phyloP scores from a whole-genome alignment of 345 rosid species.

The Camelina sativa region DNA sequence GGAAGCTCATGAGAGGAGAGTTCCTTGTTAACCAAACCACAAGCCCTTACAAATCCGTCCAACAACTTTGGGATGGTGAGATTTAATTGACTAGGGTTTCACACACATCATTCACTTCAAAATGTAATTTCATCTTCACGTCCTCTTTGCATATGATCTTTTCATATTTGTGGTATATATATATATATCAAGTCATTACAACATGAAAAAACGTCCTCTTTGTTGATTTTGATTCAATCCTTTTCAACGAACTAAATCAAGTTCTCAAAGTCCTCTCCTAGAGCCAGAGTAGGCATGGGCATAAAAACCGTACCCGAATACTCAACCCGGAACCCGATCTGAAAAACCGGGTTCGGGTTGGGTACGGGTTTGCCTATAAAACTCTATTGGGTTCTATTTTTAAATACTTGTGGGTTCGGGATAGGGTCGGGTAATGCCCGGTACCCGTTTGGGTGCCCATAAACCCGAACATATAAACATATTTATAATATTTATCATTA shows the following conservation, averaged over 20 bases:
- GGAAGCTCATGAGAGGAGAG: conserved; percentile 86
- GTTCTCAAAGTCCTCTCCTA: conserved; percentile 1
- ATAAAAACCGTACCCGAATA: too few relatives aligned
- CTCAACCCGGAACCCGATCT: too few relatives aligned
- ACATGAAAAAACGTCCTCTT: not conserved
- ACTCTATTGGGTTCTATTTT: too few relatives aligned
- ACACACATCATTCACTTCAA: not conserved
- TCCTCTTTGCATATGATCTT: conserved; percentile 12
- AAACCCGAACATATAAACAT: too few relatives aligned
- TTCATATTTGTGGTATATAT: conserved; percentile 28
- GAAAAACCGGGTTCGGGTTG: too few relatives aligned
- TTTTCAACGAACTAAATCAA: not conserved
- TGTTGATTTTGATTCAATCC: not conserved
- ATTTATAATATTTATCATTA: too few relatives aligned
- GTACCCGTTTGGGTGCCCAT: too few relatives aligned
- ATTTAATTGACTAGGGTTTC: conserved; percentile 50
- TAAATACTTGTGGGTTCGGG: too few relatives aligned
- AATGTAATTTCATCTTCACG: conserved; percentile 34
- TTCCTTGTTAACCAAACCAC: conserved; percentile 67
- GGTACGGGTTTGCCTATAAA: too few relatives aligned
- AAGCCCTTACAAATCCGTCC: conserved; percentile 72
- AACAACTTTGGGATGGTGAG: conserved; percentile 82
- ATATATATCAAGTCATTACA: conserved; percentile 34
- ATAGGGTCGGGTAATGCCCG: too few relatives aligned
- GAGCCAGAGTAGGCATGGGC: not conserved